Evolutionary conservation across 1,139 yeast species (phyloP).

Genomic region (Candida albicans): DNA sequence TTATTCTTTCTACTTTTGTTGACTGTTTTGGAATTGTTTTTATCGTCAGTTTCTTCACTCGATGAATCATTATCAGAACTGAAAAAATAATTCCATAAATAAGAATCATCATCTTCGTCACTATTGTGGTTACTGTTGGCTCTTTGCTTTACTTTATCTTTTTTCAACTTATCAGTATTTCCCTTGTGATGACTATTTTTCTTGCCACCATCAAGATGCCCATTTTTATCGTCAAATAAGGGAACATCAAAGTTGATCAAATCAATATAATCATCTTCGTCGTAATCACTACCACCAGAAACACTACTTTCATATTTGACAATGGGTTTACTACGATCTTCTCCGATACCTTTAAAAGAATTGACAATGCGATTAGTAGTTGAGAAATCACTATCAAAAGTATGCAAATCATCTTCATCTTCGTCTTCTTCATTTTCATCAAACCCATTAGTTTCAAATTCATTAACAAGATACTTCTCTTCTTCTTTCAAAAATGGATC

Average conservation of each 20-base stretch:
- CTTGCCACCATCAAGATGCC: constrained; percentile 22
- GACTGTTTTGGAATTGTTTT: constrained; percentile 22
- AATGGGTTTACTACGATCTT: constrained; percentile 22
- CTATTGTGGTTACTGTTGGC: constrained; percentile 22
- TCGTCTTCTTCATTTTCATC: constrained; percentile 31
- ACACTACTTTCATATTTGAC: constrained; percentile 33
- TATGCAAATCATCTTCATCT: constrained; percentile 10
- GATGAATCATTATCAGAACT: constrained; percentile 39
- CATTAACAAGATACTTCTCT: constrained; percentile 48
- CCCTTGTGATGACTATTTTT: constrained; percentile 22
- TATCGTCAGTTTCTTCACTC: constrained; percentile 24
- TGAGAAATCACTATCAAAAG: constrained; percentile 17
- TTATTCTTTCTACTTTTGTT: constrained; percentile 1
- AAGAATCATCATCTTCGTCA: constrained; percentile 54
- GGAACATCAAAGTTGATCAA: constrained; percentile 32
- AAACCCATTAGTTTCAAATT: constrained; percentile 49
- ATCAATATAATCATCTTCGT: constrained; percentile 33
- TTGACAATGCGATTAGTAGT: constrained; percentile 9
- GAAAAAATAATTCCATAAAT: constrained; percentile 57
- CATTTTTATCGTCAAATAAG: constrained; percentile 21
- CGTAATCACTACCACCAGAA: constrained; percentile 22
- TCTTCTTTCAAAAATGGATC: constrained; percentile 48
- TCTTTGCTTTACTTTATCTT: constrained; percentile 10
- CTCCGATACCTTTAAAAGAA: constrained; percentile 26
- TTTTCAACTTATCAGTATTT: constrained; percentile 16